Evolutionary conservation across 2,329 filamentous ascomycete species (phyloP).

Genomic region (Hypoxylon rubiginosum): DNA sequence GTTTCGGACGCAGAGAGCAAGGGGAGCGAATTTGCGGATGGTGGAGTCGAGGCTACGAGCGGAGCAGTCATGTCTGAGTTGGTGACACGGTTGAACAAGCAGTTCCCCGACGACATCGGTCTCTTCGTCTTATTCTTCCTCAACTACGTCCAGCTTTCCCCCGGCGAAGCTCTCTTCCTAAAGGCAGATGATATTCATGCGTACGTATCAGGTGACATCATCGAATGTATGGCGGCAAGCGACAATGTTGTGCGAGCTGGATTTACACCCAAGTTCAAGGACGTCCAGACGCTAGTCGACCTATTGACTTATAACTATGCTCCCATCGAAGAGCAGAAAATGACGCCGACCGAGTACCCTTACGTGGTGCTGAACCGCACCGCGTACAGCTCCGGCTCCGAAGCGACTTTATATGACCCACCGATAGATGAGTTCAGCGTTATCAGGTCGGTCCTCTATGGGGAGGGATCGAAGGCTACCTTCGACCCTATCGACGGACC

Average conservation of each 20-base stretch:
- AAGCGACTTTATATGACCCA: slow-evolving; percentile 86
- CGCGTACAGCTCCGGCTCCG: slow-evolving; percentile 83
- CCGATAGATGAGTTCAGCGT: slow-evolving; percentile 98
- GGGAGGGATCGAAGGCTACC: slow-evolving; percentile 81
- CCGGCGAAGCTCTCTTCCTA: slow-evolving; percentile 95
- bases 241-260: slow-evolving; percentile 98
- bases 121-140: slow-evolving; percentile 97
- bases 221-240: slow-evolving; percentile 99
- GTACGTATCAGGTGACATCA: slow-evolving; percentile 92
- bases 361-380: slow-evolving; percentile 85
- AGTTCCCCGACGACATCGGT: slow-evolving; percentile 92
- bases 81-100: slow-evolving; percentile 79
- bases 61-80: slow-evolving; percentile 82
- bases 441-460: slow-evolving; percentile 81
- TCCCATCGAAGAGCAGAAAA: slow-evolving; percentile 94
- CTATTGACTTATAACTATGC: slow-evolving; percentile 98
- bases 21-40: slow-evolving; percentile 79
- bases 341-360: slow-evolving; percentile 86
- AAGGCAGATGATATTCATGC: slow-evolving; percentile 98
- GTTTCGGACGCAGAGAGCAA: slow-evolving; percentile 78
- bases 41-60: slow-evolving; percentile 75
- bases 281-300: slow-evolving; percentile 86
- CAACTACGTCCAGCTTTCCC: slow-evolving; percentile 89
- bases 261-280: slow-evolving; percentile 99
- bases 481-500: slow-evolving; percentile 91